Base-by-base conservation (phyloP, 2,329 filamentous ascomycete genomes). In the Neoarthrinium moseri region DNA sequence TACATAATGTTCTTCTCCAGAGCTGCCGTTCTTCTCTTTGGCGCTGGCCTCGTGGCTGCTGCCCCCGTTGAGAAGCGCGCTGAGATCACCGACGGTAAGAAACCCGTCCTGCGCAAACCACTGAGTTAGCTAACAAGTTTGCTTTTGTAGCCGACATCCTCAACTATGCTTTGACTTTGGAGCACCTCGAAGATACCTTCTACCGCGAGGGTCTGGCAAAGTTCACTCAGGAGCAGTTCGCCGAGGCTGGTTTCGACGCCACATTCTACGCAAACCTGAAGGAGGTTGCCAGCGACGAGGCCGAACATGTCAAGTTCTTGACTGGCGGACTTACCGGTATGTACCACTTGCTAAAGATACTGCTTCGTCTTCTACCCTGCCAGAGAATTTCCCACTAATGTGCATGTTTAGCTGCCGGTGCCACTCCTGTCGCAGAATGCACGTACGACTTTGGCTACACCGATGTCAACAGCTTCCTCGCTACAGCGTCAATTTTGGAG, bases 171-270 rank as follows among this genome's bases (percentile, higher is more conserved):
- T 60, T 75, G 18, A 70, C 71, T 2, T 71, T 80, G 5, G 78
- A 81, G 63, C 71, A 77, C 45, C 73, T 81, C 23, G 84, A 87
- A 65, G 68, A 78, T 50, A 72, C 70, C 45, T 87, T 87, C 67
- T 87, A 87, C 66, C 66, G 69, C 29, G 60, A 83, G 39, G 83
- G 76, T 29, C 69, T 87, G 4, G 61, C 68, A 47, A 82, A 80
- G 55, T 86, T 78, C 68, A 73, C 71, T 23, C 61, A 73, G 49
- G 51, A 59, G 2, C 70, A 81, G 53, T 84, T 84, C 57, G 55
- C 65, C 22, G 65, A 61, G 24, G 78, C 77, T 36, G 79, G 78
- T 12, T 75, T 72, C 57, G 62, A 73, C 41, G 55, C 67, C 0
- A 64, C 66, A 3, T 79, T 82, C 60, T 85, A 83, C 67, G 65